These are phyloP conservation scores for Malus domestica DNA, from an alignment of 306 rosid species.

Conservation along the genomic window DNA sequence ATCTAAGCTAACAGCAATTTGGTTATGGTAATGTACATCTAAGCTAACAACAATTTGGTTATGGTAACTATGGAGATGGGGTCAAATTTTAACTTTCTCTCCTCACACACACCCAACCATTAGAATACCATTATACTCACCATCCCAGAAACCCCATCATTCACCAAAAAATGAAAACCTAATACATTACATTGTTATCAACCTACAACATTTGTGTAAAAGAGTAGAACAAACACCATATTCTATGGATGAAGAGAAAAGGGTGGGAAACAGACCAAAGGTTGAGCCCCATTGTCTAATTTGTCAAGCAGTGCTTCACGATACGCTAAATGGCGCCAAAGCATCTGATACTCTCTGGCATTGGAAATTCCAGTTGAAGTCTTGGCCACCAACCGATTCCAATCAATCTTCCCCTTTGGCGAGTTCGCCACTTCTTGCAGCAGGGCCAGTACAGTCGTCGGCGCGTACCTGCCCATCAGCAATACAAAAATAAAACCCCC, in stretches of 20 bases:
- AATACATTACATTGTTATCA: background rate
- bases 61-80: background rate
- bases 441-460: slow-evolving; percentile 47
- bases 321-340: slow-evolving; percentile 93
- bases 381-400: slow-evolving; percentile 62
- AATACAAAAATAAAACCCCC: background rate
- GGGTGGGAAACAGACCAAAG: slow-evolving; percentile 41
- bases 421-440: slow-evolving; percentile 59
- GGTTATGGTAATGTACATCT: background rate
- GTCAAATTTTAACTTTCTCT: background rate
- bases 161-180: background rate
- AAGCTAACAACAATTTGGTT: background rate
- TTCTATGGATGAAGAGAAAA: background rate
- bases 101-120: background rate
- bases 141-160: background rate
- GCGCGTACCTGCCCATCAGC: slow-evolving; percentile 40
- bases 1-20: background rate
- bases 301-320: slow-evolving; percentile 33
- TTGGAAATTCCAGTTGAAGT: slow-evolving; percentile 72
- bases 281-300: slow-evolving; percentile 39
- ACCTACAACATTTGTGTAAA: background rate
- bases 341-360: slow-evolving; percentile 83
- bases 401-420: slow-evolving; percentile 49
- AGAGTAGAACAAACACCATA: background rate
- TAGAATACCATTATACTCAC: background rate